Base-by-base conservation (phyloP, 2,329 filamentous ascomycete genomes). In the Volutella citrinella region DNA sequence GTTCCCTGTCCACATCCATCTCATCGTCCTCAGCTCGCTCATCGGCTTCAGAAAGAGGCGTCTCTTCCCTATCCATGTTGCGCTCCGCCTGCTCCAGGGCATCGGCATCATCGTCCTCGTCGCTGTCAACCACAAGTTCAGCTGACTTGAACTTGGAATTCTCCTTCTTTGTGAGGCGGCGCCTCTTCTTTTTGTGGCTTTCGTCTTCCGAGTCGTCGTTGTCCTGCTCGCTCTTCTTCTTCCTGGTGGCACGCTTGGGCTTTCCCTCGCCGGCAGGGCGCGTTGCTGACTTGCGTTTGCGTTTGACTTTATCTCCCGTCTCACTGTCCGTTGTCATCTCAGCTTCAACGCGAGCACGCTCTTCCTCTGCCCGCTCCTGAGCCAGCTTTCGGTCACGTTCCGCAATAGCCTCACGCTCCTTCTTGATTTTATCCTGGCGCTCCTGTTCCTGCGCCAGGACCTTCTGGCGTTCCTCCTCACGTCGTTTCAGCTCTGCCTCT, bases 321-420 rank as follows among this genome's bases (percentile, higher is more conserved):
- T 94, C 88, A 20, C 73, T 76, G 55, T 94, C 88, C 0, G 80
- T 85, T 0, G 86, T 93, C 63, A 86, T 75, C 54, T 95, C 89
- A 4, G 87, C 87, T 29, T 84, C 84, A 46, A 45, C 30, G 12
- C 51, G 56, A 21, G 37, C 38, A 8, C 55, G 55, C 36, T 61
- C 57, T 36, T 62, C 59, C 28, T 62, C 53, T 4, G 54, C 58
- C 34, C 59, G 82, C 70, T 80, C 72, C 49, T 84, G 80, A 16
- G 87, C 86, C 29, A 87, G 69, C 45, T 78, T 73, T 33, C 86
- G 76, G 54, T 95, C 84, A 27, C 80, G 76, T 38, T 89, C 86
- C 13, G 82, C 74, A 55, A 97, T 90, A 51, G 77, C 79, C 48
- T 87, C 80, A 40, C 91, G 82, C 59, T 97, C 90, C 55, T 87